These are phyloP conservation scores for Botryosphaeria agaves DNA, from an alignment of 2,329 filamentous ascomycete species.

Conservation along the genomic window DNA sequence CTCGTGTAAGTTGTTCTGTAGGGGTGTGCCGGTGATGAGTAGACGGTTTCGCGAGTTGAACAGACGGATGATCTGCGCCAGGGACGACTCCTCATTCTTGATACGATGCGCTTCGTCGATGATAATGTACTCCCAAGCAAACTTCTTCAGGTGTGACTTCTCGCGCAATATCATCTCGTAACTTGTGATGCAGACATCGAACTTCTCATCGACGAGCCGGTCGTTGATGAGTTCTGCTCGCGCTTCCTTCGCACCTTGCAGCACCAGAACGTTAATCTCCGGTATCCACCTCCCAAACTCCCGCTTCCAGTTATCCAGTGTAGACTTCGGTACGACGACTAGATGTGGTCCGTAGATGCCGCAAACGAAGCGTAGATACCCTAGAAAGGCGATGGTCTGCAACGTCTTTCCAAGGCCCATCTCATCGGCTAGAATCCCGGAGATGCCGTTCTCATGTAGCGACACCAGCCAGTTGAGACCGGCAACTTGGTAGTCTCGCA, in stretches of 20 bases:
- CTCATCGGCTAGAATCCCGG: conserved; percentile 91
- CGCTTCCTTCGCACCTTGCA: conserved; percentile 92
- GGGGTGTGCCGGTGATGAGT: conserved; percentile 86
- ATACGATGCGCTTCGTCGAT: conserved; percentile 97
- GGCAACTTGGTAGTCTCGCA: conserved; percentile 93
- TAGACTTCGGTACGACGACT: conserved; percentile 87
- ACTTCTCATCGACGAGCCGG: conserved; percentile 81
- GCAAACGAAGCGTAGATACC: conserved; percentile 81
- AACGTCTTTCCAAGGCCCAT: conserved; percentile 98
- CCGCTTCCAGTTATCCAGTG: conserved; percentile 94
- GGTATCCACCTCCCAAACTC: conserved; percentile 92
- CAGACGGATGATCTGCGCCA: conserved; percentile 88
- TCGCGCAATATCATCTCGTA: conserved; percentile 98
- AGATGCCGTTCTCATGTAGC: conserved; percentile 96
- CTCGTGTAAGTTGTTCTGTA: conserved; percentile 97
- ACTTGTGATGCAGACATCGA: conserved; percentile 95
- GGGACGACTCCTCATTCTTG: conserved; percentile 96
- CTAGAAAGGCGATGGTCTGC: conserved; percentile 92
- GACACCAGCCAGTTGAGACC: conserved; percentile 97
- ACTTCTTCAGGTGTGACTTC: conserved; percentile 88
- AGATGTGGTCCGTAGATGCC: conserved; percentile 84
- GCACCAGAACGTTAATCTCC: conserved; percentile 81
- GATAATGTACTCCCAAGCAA: conserved; percentile 99
- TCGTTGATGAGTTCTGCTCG: conserved; percentile 77
- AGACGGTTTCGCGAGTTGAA: conserved; percentile 93